Evolutionary conservation across 345 rosid genomes (phyloP).

Genomic region (Cardamine chenopodiifolia): DNA sequence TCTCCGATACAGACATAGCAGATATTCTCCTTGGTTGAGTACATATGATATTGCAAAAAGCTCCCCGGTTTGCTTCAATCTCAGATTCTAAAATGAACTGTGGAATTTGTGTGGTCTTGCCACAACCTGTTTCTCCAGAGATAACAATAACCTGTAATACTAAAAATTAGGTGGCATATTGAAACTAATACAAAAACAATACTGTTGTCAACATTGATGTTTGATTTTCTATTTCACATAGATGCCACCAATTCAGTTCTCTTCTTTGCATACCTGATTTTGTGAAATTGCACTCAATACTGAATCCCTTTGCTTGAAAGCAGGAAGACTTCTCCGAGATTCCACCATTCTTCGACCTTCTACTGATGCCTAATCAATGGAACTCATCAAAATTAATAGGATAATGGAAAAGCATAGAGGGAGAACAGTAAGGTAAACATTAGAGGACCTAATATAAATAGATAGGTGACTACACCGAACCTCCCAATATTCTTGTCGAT

Average conservation of each 20-base stretch:
- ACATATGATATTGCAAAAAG: constrained; percentile 81
- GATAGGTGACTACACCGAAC: constrained; percentile 45
- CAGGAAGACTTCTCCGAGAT: constrained; percentile 78
- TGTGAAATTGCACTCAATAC: constrained; percentile 59
- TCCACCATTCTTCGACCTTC: constrained; percentile 70
- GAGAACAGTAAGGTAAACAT: background rate
- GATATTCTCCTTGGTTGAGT: constrained; percentile 96
- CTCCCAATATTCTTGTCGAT: constrained; percentile 79
- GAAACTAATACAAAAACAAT: constrained; percentile 15
- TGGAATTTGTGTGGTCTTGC: constrained; percentile 98
- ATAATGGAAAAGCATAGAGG: constrained; percentile 4
- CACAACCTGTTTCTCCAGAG: constrained; percentile 98
- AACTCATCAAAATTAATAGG: constrained; percentile 1
- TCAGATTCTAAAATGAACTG: constrained; percentile 87
- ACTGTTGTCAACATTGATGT: background rate
- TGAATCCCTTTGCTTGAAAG: constrained; percentile 71
- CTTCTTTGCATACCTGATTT: constrained; percentile 63
- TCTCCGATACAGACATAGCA: constrained; percentile 92
- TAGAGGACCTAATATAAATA: background rate
- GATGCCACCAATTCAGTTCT: constrained; percentile 6
- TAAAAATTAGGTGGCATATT: background rate
- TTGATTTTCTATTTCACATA: background rate
- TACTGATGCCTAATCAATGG: constrained; percentile 55
- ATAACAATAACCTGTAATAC: constrained; percentile 70
- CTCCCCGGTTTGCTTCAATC: constrained; percentile 67